A percentile compares a stretch with the other conserved stretches of the same genome.
phyloP scores from a whole-genome alignment of 2,329 filamentous ascomycete genomes.

The Metarhizium anisopliae region DNA sequence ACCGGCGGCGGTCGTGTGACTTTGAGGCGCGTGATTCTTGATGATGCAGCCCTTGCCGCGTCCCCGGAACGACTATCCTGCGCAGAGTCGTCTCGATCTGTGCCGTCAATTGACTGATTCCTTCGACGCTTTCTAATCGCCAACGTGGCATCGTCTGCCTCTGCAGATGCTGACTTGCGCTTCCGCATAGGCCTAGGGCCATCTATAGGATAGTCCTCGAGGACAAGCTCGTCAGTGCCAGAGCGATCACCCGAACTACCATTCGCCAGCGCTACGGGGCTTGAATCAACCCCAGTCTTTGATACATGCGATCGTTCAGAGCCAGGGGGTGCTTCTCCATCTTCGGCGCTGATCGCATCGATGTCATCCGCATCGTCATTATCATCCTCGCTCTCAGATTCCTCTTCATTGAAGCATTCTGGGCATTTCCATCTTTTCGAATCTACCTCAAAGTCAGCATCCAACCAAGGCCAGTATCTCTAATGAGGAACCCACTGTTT shows the following conservation, averaged over 20 bases:
- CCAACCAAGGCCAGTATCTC: not conserved
- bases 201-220: conserved; percentile 66
- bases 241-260: conserved; percentile 40
- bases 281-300: conserved; percentile 31
- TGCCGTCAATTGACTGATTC: conserved; percentile 36
- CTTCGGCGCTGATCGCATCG: conserved; percentile 15
- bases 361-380: conserved; percentile 21
- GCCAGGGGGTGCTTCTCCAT: conserved; percentile 11
- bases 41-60: conserved; percentile 19
- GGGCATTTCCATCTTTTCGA: conserved; percentile 42
- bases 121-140: conserved; percentile 45
- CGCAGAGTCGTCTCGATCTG: conserved; percentile 25
- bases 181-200: conserved; percentile 73
- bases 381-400: conserved; percentile 16
- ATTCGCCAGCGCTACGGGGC: conserved; percentile 30
- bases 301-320: conserved; percentile 19
- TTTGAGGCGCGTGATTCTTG: conserved; percentile 53
- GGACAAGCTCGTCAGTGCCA: conserved; percentile 63
- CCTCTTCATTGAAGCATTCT: conserved; percentile 30
- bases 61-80: conserved; percentile 18
- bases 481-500: conserved; percentile 18
- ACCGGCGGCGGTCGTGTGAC: conserved; percentile 30
- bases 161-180: conserved; percentile 69
- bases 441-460: conserved; percentile 24
- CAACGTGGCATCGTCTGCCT: conserved; percentile 46